Conservation (phyloP, 371 early-diverging fungal species). For the Mucor lusitanicus region DNA sequence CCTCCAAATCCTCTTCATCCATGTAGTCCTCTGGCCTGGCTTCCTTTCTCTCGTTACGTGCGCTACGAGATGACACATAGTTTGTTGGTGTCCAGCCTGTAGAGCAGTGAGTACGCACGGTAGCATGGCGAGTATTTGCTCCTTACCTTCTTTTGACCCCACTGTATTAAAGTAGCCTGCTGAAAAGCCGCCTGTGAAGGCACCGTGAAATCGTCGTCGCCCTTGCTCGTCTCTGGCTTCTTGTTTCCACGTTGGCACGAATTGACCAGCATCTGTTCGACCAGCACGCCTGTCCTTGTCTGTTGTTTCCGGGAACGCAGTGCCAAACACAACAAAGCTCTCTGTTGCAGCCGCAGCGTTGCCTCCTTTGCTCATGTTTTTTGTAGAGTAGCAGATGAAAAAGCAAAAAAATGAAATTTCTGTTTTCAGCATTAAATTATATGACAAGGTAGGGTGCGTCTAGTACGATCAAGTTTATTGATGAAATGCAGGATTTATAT, state of each 20-base stretch:
- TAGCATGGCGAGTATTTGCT: background rate
- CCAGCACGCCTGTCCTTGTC: conserved; percentile 46
- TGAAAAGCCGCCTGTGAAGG: conserved; percentile 93
- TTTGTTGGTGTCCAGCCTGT: conserved; percentile 79
- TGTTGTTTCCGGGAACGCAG: conserved; percentile 52
- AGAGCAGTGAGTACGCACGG: background rate
- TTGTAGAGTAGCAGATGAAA: background rate
- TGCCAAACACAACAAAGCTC: conserved; percentile 48
- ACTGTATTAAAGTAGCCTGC: conserved; percentile 96
- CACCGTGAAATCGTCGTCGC: conserved; percentile 88
- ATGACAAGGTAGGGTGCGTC: too few species aligned
- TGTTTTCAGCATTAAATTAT: too few species aligned
- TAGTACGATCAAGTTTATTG: background rate
- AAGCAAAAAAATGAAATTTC: background rate
- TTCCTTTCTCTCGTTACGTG: conserved; percentile 45
- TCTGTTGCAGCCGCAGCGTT: conserved; percentile 10
- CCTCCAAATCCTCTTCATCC: conserved; percentile 90
- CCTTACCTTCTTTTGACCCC: conserved; percentile 90
- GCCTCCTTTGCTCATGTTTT: background rate
- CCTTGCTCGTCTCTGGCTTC: conserved; percentile 82
- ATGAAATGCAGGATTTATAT: background rate
- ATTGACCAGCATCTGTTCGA: conserved; percentile 47
- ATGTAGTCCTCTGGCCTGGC: conserved; percentile 82
- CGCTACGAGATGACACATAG: conserved; percentile 66
- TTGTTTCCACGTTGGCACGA: conserved; percentile 59